Evolutionary conservation across 2,329 filamentous ascomycete genomes (phyloP), one percentile per base, ranked within the genome.

Genomic region (Fusarium verrucosum): DNA sequence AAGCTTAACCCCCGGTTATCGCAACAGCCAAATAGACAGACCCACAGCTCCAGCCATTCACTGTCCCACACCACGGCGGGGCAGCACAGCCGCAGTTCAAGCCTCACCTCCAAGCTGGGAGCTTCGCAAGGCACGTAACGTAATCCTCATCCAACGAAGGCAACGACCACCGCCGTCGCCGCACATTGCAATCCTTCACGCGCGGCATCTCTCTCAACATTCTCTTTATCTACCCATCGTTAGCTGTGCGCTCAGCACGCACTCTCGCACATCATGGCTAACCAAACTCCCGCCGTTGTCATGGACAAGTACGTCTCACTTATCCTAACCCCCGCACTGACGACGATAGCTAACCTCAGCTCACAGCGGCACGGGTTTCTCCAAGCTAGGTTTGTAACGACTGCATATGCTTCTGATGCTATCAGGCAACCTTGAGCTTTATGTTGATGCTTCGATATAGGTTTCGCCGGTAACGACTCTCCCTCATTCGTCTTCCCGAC

Each of bases 221-320:
- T 53, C 46, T 47, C 33, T 56, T 13, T 26, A 38, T 55, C 40
- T 55, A 44, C 47, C 26, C 49, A 50, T 50, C 51, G 41, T 37
- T 61, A 35, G 40, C 49, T 62, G 70, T 69, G 70, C 63, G 58
- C 50, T 50, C 32, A 38, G 58, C 62, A 66, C 70, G 66, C 70
- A 61, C 53, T 46, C 50, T 57, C 50, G 53, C 47, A 67, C 72
- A 72, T 58, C 72, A 99, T 99, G 95, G 94, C 95, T 77, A 91
- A 91, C 83, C 94, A 98, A 88, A 98, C 95, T 78, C 95, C 95
- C 75, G 95, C 95, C 92, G 95, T 99, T 97, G 95, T 99, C 92
- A 99, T 99, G 94, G 95, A 99, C 95, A 99, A 99, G 95, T 97
- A 90, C 82, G 92, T 86, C 74, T 63, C 78, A 74, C 68, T 72